phyloP scores from a whole-genome alignment of 805 yeast genomes.

The Metschnikowia corniflorae region DNA sequence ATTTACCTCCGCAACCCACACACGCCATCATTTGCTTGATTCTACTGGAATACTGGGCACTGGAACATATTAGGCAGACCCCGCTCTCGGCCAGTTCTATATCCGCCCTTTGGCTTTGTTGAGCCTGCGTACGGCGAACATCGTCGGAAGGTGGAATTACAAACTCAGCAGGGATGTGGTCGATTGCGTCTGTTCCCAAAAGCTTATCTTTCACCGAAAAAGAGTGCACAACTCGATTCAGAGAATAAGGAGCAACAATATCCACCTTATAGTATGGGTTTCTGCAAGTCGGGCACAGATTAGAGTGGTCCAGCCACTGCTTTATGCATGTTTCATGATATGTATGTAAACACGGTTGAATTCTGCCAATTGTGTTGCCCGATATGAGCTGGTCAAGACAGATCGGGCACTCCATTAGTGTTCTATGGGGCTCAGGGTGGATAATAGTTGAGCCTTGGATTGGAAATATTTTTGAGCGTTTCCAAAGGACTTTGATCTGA shows the following conservation, averaged over 20 bases:
- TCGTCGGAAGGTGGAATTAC: constrained; percentile 20
- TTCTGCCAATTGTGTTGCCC: constrained; percentile 22
- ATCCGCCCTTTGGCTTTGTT: not conserved
- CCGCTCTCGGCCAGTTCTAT: constrained; percentile 13
- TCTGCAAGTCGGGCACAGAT: constrained; percentile 63
- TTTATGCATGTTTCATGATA: constrained; percentile 57
- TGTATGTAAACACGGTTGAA: constrained; percentile 44
- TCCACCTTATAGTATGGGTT: constrained; percentile 39
- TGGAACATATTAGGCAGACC: constrained; percentile 33
- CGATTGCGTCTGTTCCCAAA: constrained; percentile 33
- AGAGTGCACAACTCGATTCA: constrained; percentile 5
- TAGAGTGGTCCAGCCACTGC: constrained; percentile 55
- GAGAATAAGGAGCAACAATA: constrained; percentile 19
- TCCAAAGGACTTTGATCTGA: too few relatives aligned
- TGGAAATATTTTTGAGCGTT: too few relatives aligned
- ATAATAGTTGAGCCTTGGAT: too few relatives aligned
- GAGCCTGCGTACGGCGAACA: not conserved
- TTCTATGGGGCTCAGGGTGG: too few relatives aligned
- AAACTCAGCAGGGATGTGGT: constrained; percentile 36
- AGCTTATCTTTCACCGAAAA: constrained; percentile 30
- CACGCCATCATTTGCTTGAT: constrained; percentile 24
- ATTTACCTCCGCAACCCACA: constrained; percentile 35
- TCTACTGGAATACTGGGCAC: constrained; percentile 28
- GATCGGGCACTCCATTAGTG: constrained; percentile 56
- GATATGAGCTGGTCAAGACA: constrained; percentile 42